phyloP scores from a whole-genome alignment of 2,329 filamentous ascomycete species.

The Botrytis sinoallii region DNA sequence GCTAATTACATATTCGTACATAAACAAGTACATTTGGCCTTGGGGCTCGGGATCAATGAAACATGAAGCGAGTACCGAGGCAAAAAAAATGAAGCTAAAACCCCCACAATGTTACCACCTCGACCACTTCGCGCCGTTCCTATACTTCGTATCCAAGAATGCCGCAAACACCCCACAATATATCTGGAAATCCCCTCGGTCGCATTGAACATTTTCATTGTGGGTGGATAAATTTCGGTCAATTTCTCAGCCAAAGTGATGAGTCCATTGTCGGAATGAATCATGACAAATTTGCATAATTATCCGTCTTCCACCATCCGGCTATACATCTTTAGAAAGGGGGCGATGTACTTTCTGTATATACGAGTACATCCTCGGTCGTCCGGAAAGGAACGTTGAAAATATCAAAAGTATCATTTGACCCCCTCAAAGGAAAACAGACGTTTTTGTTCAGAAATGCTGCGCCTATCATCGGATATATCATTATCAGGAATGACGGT shows the following conservation, averaged over 20 bases:
- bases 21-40: not conserved
- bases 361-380: constrained; percentile 7
- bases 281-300: not conserved
- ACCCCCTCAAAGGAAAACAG: not conserved
- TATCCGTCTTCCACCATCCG: not conserved
- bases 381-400: constrained; percentile 1
- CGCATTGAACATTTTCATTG: not conserved
- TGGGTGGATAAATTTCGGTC: not conserved
- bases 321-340: not conserved
- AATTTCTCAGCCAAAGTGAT: not conserved
- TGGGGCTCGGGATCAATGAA: constrained; percentile 10
- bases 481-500: not conserved
- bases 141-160: not conserved
- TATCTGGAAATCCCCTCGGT: not conserved
- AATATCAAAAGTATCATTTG: constrained; percentile 13
- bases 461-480: not conserved
- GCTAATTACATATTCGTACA: not conserved
- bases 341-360: not conserved
- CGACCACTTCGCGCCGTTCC: not conserved
- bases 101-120: not conserved
- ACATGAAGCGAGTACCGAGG: constrained; percentile 13
- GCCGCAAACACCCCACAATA: not conserved
- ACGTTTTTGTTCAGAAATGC: not conserved
- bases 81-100: not conserved
- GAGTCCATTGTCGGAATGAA: not conserved